Evolutionary conservation across 257 asterid species (phyloP).

Genomic region (Solanum medicagineum): DNA sequence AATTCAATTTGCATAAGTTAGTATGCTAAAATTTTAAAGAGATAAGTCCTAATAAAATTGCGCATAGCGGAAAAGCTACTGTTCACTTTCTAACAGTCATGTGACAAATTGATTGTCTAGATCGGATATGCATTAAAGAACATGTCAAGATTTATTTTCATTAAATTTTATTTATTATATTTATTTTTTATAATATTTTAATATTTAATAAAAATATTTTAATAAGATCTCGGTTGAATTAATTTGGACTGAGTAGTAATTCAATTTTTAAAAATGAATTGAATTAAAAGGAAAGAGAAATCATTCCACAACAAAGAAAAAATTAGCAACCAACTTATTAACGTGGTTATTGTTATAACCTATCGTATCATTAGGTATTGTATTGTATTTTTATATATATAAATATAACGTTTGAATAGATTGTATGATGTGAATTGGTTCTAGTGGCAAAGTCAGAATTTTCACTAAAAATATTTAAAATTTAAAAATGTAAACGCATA

Average conservation of each 20-base stretch:
- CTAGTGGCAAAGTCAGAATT: rapidly evolving
- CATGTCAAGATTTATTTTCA: too few relatives aligned
- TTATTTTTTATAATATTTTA: too few relatives aligned
- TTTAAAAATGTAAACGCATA: too few relatives aligned
- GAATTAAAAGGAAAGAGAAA: neutral
- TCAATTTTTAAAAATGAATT: too few relatives aligned
- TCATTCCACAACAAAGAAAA: neutral
- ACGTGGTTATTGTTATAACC: neutral
- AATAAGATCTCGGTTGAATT: too few relatives aligned
- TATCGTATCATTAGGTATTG: neutral
- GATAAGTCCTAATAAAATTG: neutral
- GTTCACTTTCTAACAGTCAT: neutral
- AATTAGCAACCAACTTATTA: neutral
- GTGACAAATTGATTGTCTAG: too few relatives aligned
- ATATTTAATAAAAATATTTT: too few relatives aligned
- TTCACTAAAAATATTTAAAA: neutral
- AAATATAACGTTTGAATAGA: neutral
- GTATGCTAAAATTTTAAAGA: neutral
- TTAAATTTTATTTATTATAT: too few relatives aligned
- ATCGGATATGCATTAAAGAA: too few relatives aligned
- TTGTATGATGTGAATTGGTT: neutral
- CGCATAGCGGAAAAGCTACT: neutral
- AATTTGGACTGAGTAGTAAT: too few relatives aligned
- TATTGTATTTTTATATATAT: neutral
- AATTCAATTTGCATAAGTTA: neutral